Evolutionary conservation across 202 grass and related monocot species (phyloP).

Genomic region (Setaria viridis): DNA sequence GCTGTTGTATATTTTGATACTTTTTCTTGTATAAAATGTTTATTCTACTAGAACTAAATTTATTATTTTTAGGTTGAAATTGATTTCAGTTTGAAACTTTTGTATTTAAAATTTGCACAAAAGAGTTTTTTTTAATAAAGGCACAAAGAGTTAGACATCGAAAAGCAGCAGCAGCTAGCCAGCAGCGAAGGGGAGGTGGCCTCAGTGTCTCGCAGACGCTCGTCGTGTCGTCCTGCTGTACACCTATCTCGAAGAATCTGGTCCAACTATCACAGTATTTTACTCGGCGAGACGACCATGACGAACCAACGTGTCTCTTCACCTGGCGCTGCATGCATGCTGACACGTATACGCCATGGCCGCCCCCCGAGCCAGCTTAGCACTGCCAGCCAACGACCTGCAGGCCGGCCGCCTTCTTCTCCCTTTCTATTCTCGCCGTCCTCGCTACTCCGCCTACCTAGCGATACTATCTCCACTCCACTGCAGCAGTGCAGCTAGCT

Average conservation of each 20-base stretch:
- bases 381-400: not conserved
- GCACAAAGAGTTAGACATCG: not conserved
- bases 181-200: not conserved
- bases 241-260: constrained; percentile 14
- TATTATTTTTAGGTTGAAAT: too few relatives aligned
- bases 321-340: constrained; percentile 63
- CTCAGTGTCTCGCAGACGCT: not conserved
- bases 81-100: too few relatives aligned
- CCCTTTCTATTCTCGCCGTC: not conserved
- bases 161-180: not conserved
- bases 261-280: constrained; percentile 22
- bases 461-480: not conserved
- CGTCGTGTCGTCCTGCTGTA: constrained; percentile 6
- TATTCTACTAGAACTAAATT: too few relatives aligned
- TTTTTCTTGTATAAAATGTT: too few relatives aligned
- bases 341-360: constrained; percentile 60
- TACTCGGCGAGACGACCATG: not conserved
- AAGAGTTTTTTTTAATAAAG: too few relatives aligned
- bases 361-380: not conserved
- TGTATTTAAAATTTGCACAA: too few relatives aligned
- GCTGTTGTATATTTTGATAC: too few relatives aligned
- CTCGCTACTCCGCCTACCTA: not conserved
- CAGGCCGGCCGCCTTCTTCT: not conserved
- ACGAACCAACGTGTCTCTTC: not conserved
- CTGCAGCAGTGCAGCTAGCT: too few relatives aligned